Evolutionary conservation across 2,329 filamentous ascomycete genomes (phyloP), one percentile per base, ranked within the genome.

Genomic region (Aspergillus sp.): DNA sequence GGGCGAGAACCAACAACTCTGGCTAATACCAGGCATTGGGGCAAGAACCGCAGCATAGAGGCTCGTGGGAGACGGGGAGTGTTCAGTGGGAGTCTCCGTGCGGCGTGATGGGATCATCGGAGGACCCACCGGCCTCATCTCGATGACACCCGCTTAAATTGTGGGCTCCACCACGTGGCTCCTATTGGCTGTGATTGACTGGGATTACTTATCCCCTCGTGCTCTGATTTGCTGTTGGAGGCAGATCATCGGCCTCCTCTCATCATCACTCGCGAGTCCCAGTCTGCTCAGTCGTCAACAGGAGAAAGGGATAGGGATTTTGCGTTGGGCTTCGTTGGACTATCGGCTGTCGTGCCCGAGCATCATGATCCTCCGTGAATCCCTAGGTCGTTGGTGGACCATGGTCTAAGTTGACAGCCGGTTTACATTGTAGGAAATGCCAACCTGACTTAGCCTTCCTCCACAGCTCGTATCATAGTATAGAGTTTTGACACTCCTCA

Each of bases 201-300:
- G 45, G 59, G 56, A 41, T 61, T 41, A 57, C 49, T 57, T 63
- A 55, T 58, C 61, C 63, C 45, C 45, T 27, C 44, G 27, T 35
- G 52, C 52, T 54, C 39, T 45, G 41, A 33, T 35, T 19, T 15
- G 5, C 27, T 35, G 41, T 4, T 56, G 40, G 37, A n/a, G 59
- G 62, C 51, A 61, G 60, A 64, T 63, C 60, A 59, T 53, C 35
- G 17, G 43, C 39, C 17, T 31, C 27, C 23, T 15, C 39, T 9
- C 12, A 37, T 37, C 27, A 31, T 31, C 27, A 31, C 27, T 31
- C 27, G 3, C 27, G 9, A 31, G 9, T 31, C 24, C 24, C 2
- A 31, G 9, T 11, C 27, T 11, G 7, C 27, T 4, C 27, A 31
- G 27, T 9, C 27, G 8, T 31, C 27, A 31, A 11, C 27, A 31